These are phyloP conservation scores for Multifurca ochricompacta DNA, from an alignment of 768 basidiomycete genomes.

Conservation along the genomic window DNA sequence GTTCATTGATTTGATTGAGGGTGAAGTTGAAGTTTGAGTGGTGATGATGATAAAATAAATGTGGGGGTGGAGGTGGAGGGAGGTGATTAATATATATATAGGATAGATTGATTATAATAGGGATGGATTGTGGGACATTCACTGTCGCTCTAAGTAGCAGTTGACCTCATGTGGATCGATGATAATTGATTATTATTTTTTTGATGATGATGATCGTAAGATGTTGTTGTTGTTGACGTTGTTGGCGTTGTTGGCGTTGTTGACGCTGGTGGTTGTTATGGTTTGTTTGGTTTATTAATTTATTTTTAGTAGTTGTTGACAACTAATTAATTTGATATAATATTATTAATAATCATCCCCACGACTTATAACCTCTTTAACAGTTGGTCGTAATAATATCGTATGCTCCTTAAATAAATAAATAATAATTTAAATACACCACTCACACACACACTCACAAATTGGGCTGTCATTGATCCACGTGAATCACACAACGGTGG, in stretches of 20 bases:
- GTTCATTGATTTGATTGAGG: no score
- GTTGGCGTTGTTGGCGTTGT: not conserved
- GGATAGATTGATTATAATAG: constrained; percentile 1
- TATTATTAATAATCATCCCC: constrained; percentile 67
- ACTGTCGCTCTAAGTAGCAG: no score
- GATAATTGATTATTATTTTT: no score
- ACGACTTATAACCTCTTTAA: constrained; percentile 77
- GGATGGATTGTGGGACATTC: not conserved
- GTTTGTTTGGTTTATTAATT: not conserved
- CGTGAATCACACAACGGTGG: constrained; percentile 83
- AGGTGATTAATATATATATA: not conserved
- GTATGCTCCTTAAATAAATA: constrained; percentile 69
- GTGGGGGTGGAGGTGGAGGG: not conserved
- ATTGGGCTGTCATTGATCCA: constrained; percentile 93
- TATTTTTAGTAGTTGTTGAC: not conserved
- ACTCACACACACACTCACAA: constrained; percentile 38
- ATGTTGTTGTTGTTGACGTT: not conserved
- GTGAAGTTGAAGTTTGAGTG: no score
- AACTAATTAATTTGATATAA: not conserved
- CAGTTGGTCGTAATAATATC: constrained; percentile 74
- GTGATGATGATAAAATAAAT: not conserved
- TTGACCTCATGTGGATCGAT: not conserved
- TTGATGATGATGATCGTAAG: no score
- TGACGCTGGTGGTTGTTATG: not conserved
- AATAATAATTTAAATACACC: not conserved